Conservation (phyloP, 2,329 filamentous ascomycete genomes). For the Cercospora citrullina region DNA sequence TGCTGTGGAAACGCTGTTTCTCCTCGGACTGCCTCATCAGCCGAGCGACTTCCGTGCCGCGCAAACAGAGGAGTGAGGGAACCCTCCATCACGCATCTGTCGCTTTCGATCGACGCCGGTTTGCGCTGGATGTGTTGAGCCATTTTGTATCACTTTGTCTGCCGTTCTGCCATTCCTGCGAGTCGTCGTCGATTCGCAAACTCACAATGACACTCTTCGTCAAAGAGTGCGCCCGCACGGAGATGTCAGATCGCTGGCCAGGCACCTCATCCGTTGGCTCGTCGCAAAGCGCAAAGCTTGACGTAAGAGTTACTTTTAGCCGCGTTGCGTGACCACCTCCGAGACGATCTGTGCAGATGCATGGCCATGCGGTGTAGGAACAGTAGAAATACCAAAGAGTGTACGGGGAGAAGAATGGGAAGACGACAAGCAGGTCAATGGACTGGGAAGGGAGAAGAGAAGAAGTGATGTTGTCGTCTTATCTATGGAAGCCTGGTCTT, state of each 20-base stretch:
- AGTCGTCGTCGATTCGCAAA: not conserved
- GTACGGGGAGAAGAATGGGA: not conserved
- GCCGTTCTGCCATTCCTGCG: not conserved
- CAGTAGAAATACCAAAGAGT: not conserved
- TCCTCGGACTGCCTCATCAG: slow-evolving; percentile 3
- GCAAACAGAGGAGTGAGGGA: not conserved
- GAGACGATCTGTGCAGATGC: not conserved
- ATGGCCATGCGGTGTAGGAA: not conserved
- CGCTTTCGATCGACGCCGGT: not conserved
- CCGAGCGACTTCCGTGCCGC: slow-evolving; percentile 10
- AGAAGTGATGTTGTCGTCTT: not conserved
- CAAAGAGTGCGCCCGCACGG: not conserved
- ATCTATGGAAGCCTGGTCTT: not conserved
- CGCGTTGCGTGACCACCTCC: not conserved
- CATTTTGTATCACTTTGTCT: not conserved
- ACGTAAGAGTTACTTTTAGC: slow-evolving; percentile 12
- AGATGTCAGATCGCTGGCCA: slow-evolving; percentile 1
- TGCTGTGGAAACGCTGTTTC: slow-evolving; percentile 6
- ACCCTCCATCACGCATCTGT: not conserved
- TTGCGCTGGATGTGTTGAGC: not conserved
- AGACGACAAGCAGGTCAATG: not conserved
- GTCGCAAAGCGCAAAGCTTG: slow-evolving; percentile 8
- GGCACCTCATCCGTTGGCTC: not conserved
- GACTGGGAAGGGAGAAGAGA: not conserved
- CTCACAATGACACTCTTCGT: not conserved